Base-by-base conservation (phyloP, 805 yeast species). In the Scheffersomyces coipomensis region DNA sequence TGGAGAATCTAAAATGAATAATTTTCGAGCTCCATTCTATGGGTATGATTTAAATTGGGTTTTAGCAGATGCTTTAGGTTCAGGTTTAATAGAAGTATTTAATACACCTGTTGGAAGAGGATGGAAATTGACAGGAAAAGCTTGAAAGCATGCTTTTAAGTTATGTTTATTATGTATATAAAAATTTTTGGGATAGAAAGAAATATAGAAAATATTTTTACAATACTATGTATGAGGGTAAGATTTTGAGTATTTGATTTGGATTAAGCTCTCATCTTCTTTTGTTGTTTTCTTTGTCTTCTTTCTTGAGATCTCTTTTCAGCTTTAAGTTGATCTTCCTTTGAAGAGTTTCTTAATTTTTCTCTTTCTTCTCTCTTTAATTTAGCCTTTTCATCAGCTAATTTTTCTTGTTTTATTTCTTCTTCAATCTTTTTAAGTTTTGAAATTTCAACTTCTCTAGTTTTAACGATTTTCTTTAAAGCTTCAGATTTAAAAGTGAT, bases 221-320 rank as follows among this genome's bases (percentile, higher is more conserved):
- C n/a, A n/a, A n/a, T n/a, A n/a, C n/a, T n/a, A n/a, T n/a, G n/a
- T n/a, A n/a, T n/a, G n/a, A n/a, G n/a, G n/a, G n/a, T n/a, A n/a
- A n/a, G n/a, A n/a, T n/a, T n/a, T n/a, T n/a, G n/a, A n/a, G n/a
- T n/a, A n/a, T 22, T 22, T 22, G 24, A 22, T 22, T 22, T 22
- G 24, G n/a, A n/a, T n/a, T 62, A 64, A 29, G 64, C 55, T 51
- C 73, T 80, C 64, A 83, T 83, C 64, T 78, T 81, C 64, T 75
- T 81, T 65, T 69, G 75, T 58, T 68, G 66, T 66, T 87, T 86
- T 69, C 88, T 81, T 58, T 83, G 87, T 63, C 81, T 88, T 71
- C 83, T 88, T 51, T 87, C 95, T 49, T 72, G 71, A 62, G 84
- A 88, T 68, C 84, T 87, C 68, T 79, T 81, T 48, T 85, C 91